These are phyloP conservation scores for Bjerkandera adusta DNA, from an alignment of 1,284 basidiomycete species.

Conservation along the genomic window DNA sequence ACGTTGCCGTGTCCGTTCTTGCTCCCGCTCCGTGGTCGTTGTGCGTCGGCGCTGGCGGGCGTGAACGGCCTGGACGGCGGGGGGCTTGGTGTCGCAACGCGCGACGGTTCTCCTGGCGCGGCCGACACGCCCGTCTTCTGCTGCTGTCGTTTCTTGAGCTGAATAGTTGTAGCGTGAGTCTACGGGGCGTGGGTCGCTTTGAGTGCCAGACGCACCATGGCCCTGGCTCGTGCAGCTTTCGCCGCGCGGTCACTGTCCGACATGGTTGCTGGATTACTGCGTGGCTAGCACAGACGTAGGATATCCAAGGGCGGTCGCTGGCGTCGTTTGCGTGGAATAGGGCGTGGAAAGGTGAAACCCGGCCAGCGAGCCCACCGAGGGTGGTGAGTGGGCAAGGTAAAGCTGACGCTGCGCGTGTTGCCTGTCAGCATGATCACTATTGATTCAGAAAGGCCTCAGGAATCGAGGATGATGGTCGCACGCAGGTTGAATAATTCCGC, in stretches of 20 bases:
- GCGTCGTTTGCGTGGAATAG: background rate
- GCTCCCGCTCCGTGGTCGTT: no score
- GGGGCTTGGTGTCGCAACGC: slow-evolving; percentile 38
- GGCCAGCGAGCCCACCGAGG: slow-evolving; percentile 9
- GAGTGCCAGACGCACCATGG: slow-evolving; percentile 49
- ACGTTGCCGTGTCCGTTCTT: no score
- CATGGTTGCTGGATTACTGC: slow-evolving; percentile 41
- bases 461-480: no score
- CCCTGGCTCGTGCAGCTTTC: slow-evolving; percentile 77
- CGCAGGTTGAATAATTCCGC: slow-evolving; percentile 2
- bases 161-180: slow-evolving; percentile 14
- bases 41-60: slow-evolving; percentile 33
- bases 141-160: slow-evolving; percentile 72
- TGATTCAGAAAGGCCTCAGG: background rate
- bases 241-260: slow-evolving; percentile 75
- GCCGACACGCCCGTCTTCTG: slow-evolving; percentile 50
- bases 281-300: no score
- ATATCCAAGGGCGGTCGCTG: no score
- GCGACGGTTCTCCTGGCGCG: slow-evolving; percentile 29
- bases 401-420: slow-evolving; percentile 5
- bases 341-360: slow-evolving; percentile 1
- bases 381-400: slow-evolving; percentile 9
- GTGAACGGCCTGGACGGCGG: slow-evolving; percentile 51
- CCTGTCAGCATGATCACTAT: slow-evolving; percentile 9
- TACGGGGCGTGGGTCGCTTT: slow-evolving; percentile 7